Evolutionary conservation across 768 basidiomycete genomes (phyloP).

Genomic region (Kwoniella europaea): DNA sequence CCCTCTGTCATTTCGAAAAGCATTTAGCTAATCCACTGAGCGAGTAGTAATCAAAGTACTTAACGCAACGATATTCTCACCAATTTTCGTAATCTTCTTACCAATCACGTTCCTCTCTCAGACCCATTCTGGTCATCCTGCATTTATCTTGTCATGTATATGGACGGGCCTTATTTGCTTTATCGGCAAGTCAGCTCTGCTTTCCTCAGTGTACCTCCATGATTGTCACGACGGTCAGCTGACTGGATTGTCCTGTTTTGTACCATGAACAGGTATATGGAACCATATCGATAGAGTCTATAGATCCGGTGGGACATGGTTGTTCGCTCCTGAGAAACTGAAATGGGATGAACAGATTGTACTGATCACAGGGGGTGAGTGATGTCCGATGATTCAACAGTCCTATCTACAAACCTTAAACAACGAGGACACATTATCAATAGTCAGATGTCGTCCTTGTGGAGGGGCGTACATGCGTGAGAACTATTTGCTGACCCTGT

Average conservation of each 20-base stretch:
- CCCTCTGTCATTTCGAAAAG: neutral
- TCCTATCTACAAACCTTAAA: too few species aligned
- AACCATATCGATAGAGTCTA: slow-evolving; percentile 75
- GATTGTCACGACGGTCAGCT: neutral
- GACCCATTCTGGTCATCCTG: slow-evolving; percentile 64
- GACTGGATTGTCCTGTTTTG: neutral
- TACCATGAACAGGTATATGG: slow-evolving; percentile 64
- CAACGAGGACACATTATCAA: too few species aligned
- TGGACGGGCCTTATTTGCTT: slow-evolving; percentile 69
- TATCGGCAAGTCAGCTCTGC: slow-evolving; percentile 67
- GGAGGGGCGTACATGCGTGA: too few species aligned
- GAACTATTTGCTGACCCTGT: too few species aligned
- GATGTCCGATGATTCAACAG: neutral
- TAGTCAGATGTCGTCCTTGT: too few species aligned
- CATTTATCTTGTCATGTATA: slow-evolving; percentile 62
- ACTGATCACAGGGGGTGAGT: slow-evolving; percentile 84
- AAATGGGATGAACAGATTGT: slow-evolving; percentile 91
- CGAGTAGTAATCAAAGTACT: slow-evolving; percentile 68
- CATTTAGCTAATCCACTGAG: too few species aligned
- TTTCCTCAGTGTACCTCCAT: neutral
- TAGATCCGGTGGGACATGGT: slow-evolving; percentile 58
- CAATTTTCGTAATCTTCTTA: slow-evolving; percentile 81
- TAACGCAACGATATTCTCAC: slow-evolving; percentile 78
- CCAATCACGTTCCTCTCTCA: slow-evolving; percentile 80
- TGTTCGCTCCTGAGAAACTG: slow-evolving; percentile 67